Percentiles rank a stretch among this genome's conserved stretches.
Evolutionary conservation across 768 basidiomycete genomes (phyloP).

Genomic region (Lentinula aciculospora): DNA sequence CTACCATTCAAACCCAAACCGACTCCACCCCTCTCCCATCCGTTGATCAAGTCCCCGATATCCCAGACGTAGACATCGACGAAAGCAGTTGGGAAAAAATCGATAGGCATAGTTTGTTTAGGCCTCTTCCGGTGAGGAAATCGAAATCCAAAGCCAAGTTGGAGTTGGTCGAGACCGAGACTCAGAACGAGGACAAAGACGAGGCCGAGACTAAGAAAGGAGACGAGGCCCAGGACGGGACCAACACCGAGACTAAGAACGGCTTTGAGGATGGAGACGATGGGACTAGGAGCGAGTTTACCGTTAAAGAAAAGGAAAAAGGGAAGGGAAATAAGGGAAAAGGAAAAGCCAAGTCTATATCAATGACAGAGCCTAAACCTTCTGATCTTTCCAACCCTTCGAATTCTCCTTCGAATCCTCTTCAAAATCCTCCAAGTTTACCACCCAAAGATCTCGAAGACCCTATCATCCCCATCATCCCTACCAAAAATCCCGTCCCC

Average conservation of each 20-base stretch:
- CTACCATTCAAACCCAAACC: not conserved
- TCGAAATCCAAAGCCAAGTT: not conserved
- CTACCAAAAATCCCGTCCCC: not conserved
- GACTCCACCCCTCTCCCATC: constrained; percentile 28
- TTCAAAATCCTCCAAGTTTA: not conserved
- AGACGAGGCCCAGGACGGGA: too few species aligned
- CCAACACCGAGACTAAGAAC: too few species aligned
- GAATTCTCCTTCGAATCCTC: not conserved
- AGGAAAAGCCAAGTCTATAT: not conserved
- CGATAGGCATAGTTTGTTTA: not conserved
- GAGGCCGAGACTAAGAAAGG: too few species aligned
- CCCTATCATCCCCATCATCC: not conserved
- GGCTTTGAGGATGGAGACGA: too few species aligned
- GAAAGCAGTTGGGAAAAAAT: constrained; percentile 9
- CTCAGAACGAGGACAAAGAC: not conserved
- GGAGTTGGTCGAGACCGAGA: not conserved
- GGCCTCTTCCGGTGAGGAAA: not conserved
- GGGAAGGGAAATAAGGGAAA: not conserved
- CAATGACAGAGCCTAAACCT: not conserved
- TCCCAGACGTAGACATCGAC: constrained; percentile 16
- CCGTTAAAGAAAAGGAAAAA: too few species aligned
- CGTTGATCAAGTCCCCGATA: constrained; percentile 22
- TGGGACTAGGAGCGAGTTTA: too few species aligned
- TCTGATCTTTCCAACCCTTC: too few species aligned
- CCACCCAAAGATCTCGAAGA: not conserved